phyloP scores from a whole-genome alignment of 148 eudicot genomes.

The Cornus kousa region DNA sequence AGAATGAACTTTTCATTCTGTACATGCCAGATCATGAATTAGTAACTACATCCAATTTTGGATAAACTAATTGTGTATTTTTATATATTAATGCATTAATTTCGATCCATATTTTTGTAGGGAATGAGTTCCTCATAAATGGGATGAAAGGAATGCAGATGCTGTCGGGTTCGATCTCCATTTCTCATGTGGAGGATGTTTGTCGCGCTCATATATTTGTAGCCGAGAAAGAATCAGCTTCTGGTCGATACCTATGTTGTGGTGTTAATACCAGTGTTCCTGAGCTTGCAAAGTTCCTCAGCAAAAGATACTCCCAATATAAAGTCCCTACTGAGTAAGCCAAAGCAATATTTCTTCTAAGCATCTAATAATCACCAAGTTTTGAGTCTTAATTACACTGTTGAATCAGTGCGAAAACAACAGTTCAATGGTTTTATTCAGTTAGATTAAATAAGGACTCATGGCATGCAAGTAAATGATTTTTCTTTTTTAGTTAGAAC shows the following conservation, averaged over 20 bases:
- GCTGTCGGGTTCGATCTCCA: conserved; percentile 56
- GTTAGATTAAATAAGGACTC: no score
- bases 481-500: no score
- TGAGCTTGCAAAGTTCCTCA: conserved; percentile 53
- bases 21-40: no score
- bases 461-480: no score
- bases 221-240: conserved; percentile 66
- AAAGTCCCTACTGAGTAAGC: conserved; percentile 58
- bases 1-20: no score
- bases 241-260: conserved; percentile 63
- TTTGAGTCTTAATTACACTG: no score
- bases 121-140: conserved; percentile 39
- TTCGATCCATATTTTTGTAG: background rate
- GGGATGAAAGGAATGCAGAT: conserved; percentile 62
- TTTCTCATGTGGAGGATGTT: conserved; percentile 67
- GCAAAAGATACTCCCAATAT: conserved; percentile 53
- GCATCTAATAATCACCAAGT: no score
- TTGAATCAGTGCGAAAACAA: no score
- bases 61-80: background rate
- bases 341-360: background rate
- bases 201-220: conserved; percentile 58
- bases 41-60: no score
- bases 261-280: conserved; percentile 56
- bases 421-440: no score
- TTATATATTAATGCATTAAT: background rate